These are phyloP conservation scores for Myochromella boudieri DNA, from an alignment of 768 basidiomycete species.

Conservation along the genomic window DNA sequence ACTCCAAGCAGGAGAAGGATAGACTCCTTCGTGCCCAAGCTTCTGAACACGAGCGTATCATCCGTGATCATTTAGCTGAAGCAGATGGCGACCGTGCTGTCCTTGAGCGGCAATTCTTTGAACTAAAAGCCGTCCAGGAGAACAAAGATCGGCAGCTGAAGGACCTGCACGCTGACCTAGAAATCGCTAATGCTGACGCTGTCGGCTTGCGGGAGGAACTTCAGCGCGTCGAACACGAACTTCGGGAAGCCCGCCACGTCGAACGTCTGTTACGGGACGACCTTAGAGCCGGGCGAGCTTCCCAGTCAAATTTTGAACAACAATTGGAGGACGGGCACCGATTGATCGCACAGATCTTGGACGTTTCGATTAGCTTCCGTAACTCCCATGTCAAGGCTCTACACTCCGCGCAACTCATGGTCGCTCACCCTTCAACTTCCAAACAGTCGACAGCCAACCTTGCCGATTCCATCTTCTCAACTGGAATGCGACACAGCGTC, in stretches of 20 bases:
- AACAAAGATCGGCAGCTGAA: constrained; percentile 61
- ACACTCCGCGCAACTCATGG: constrained; percentile 57
- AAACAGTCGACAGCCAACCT: constrained; percentile 47
- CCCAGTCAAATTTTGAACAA: constrained; percentile 67
- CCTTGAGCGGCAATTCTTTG: constrained; percentile 83
- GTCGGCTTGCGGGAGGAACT: constrained; percentile 72
- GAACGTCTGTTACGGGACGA: constrained; percentile 76
- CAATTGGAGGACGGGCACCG: constrained; percentile 63
- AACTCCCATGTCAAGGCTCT: constrained; percentile 75
- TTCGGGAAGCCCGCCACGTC: constrained; percentile 63
- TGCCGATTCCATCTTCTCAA: constrained; percentile 49
- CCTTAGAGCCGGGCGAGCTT: constrained; percentile 64
- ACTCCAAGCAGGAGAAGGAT: constrained; percentile 79
- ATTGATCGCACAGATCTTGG: constrained; percentile 78
- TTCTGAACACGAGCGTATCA: constrained; percentile 58
- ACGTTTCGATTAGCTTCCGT: constrained; percentile 77
- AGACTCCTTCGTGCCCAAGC: constrained; percentile 71
- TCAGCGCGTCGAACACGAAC: constrained; percentile 66
- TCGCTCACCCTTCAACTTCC: constrained; percentile 47
- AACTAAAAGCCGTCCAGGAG: constrained; percentile 64
- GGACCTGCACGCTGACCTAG: constrained; percentile 57
- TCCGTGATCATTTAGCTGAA: constrained; percentile 89
- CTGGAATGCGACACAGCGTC: constrained; percentile 53
- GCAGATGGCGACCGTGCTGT: constrained; percentile 94
- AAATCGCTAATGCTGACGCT: constrained; percentile 67